Conservation (phyloP, 73 alveolate species). For the Chromera velia region DNA sequence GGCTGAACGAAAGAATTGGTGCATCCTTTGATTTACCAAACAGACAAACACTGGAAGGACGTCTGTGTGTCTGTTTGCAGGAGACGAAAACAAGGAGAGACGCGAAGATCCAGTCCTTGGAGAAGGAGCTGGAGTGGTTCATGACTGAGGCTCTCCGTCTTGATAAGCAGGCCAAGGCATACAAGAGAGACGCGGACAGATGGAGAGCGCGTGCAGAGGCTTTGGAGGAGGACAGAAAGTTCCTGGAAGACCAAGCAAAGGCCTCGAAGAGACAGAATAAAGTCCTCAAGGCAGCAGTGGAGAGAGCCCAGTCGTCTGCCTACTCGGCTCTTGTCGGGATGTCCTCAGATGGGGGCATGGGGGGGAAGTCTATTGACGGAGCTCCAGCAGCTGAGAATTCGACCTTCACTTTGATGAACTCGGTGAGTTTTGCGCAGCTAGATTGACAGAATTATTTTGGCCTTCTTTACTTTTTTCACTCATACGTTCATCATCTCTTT, state of each 20-base stretch:
- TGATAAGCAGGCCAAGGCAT: conserved; percentile 34
- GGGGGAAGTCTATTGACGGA: not conserved
- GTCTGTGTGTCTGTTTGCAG: no score
- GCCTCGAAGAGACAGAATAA: conserved; percentile 53
- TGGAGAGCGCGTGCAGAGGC: conserved; percentile 49
- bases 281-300: not conserved
- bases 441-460: no score
- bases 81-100: not conserved
- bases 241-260: conserved; percentile 50
- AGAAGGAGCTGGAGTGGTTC: not conserved
- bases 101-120: not conserved
- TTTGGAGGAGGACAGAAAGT: conserved; percentile 52
- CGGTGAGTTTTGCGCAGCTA: no score
- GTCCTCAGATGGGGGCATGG: not conserved
- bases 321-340: no score
- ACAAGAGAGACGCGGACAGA: conserved; percentile 42
- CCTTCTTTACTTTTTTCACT: no score
- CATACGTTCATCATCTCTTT: no score
- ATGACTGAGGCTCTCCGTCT: conserved; percentile 30
- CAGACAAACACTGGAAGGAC: no score
- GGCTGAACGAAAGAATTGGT: not conserved
- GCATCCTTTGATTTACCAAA: not conserved
- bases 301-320: not conserved
- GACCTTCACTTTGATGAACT: no score
- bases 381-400: no score